Evolutionary conservation across 345 rosid genomes (phyloP), one percentile per base, ranked within the genome.

Genomic region (Acer saccharum): DNA sequence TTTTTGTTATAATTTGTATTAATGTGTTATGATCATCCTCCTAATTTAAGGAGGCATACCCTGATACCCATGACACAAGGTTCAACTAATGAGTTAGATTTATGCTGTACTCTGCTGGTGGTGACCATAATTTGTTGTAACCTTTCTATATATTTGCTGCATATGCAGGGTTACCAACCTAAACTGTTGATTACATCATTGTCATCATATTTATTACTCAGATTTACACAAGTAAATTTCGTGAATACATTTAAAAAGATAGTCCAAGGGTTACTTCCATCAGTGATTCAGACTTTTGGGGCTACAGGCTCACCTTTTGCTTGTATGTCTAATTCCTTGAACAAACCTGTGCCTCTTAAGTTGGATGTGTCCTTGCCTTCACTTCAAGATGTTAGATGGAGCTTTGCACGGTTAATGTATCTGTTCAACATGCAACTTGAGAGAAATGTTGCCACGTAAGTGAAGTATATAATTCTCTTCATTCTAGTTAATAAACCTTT

Each of bases 361-460:
- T 81, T 93, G 90, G 92, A 93, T 44, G 84, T 93, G 43, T 78
- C 97, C 71, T 50, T 92, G 75, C 97, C 98, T 81, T 90, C 97
- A 20, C 62, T 95, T 75, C 81, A 82, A 71, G 94, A 93, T 83
- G 69, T 95, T 63, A 85, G 71, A 78, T 95, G 97, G 99, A 90
- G 78, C 84, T 74, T 93, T 64, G 73, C 90, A 8, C 91, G 97
- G 77, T 76, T 93, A 55, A 73, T 95, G 41, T 95, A 93, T 84
- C 79, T 95, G 66, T 92, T 95, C 91, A 93, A 95, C 76, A 84
- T 92, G 74, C 97, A 92, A 82, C 82, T 95, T 29, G 99, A 95
- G 90, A 89, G 90, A 86, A 95, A 95, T 85, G 86, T 95, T 76
- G 93, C 93, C 80, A 90, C 91, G 99, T 95, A 89, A 87, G 99